Evolutionary conservation across 2,329 filamentous ascomycete genomes (phyloP), one percentile per base, ranked within the genome.

Genomic region (Curvularia lunata): DNA sequence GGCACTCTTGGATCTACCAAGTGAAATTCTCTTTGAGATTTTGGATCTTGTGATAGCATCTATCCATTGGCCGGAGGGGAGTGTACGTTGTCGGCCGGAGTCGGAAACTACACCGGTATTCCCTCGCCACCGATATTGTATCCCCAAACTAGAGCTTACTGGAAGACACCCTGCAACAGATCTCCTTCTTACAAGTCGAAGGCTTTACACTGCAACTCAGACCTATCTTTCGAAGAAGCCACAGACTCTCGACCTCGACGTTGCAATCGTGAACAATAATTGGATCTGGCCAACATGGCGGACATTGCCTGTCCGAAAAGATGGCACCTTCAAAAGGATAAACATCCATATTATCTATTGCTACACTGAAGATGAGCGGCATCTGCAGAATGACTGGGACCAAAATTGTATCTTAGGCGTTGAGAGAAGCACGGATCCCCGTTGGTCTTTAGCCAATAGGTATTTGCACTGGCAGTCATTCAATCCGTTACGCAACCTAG

Each of bases 261-360:
- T 67, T 6, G 53, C 56, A 7, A 53, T 67, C 23, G 43, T 67
- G 4, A 28, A 64, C 40, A 43, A 58, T 13, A 47, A 62, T 48
- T 67, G 62, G 62, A 56, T 67, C 38, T 65, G 54, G 58, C 64
- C 60, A 19, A 62, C 48, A 9, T 62, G 56, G 56, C 52, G 56
- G n/a, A 48, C 37, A 25, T 53, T 65, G 10, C 58, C 61, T 19
- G 18, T 40, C 23, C 43, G 42, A 6, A 49, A 40, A 23, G 46
- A 12, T 7, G 16, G 32, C 12, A n/a, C 40, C 4, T 9, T 65
- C 10, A 48, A 62, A 18, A 37, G 25, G 43, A 19, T 65, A 5
- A 34, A 63, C 4, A 50, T 67, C 8, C 46, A 62, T 25, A 12
- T 67, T 21, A 41, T 59, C 9, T 50, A 47, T 16, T 65, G 59